Percentiles rank a stretch among this genome's conserved stretches.
phyloP scores from a whole-genome alignment of 768 basidiomycete genomes.

The Peribolospora baueri region DNA sequence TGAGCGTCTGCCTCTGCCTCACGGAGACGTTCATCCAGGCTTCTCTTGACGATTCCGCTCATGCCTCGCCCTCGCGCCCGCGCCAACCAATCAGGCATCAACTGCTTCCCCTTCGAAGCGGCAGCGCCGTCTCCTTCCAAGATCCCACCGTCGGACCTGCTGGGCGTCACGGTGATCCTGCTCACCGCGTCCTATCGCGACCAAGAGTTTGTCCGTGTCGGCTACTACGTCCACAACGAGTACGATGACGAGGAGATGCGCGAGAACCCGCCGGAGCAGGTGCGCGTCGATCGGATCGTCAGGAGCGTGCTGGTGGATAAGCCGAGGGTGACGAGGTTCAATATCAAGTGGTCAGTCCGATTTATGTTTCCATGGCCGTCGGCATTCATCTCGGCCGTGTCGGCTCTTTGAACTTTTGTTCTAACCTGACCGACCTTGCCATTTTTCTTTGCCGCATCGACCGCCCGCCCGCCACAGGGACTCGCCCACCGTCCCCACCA shows the following conservation, averaged over 20 bases:
- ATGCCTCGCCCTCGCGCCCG: neutral
- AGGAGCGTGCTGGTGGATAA: slow-evolving; percentile 66
- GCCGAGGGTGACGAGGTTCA: slow-evolving; percentile 63
- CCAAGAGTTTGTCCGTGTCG: slow-evolving; percentile 96
- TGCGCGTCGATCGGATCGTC: slow-evolving; percentile 53
- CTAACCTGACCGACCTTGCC: too few relatives aligned
- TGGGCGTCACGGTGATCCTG: slow-evolving; percentile 91
- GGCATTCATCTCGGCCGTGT: too few relatives aligned
- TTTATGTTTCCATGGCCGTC: too few relatives aligned
- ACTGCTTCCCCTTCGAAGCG: slow-evolving; percentile 21
- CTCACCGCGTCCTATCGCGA: slow-evolving; percentile 87
- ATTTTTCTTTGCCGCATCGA: too few relatives aligned
- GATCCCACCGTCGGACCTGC: slow-evolving; percentile 69
- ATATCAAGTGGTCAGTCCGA: slow-evolving; percentile 18
- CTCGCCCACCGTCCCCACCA: too few relatives aligned
- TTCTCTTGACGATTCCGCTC: too few relatives aligned
- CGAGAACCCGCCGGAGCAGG: slow-evolving; percentile 33
- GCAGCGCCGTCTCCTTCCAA: slow-evolving; percentile 55
- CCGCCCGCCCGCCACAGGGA: too few relatives aligned
- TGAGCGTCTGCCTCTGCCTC: too few relatives aligned
- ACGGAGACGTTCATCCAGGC: too few relatives aligned
- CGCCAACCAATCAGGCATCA: neutral
- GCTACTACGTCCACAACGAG: slow-evolving; percentile 97
- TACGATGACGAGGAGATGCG: slow-evolving; percentile 89
- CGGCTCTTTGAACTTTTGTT: too few relatives aligned